phyloP scores from a whole-genome alignment of 108 stramenopile species.

The Aurantiochytrium sp. region DNA sequence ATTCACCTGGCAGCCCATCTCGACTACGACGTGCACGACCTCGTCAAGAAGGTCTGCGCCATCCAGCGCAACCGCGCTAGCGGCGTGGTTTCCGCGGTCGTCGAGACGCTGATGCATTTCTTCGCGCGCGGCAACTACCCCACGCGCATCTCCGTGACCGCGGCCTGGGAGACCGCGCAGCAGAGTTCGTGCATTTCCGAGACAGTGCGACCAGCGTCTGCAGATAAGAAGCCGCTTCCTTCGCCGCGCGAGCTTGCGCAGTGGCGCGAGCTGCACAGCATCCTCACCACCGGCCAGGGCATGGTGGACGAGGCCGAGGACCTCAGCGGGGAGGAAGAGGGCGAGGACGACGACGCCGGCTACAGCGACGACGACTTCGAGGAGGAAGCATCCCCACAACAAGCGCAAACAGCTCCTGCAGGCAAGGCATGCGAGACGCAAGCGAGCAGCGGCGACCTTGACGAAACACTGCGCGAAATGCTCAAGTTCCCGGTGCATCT shows the following conservation, averaged over 20 bases:
- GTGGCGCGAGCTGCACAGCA: neutral
- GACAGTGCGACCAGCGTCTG: neutral
- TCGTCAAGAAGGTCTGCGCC: neutral
- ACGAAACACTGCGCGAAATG: neutral
- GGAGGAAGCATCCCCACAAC: neutral
- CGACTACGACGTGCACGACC: neutral
- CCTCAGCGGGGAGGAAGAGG: neutral
- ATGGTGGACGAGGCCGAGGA: neutral
- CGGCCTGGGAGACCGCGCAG: neutral
- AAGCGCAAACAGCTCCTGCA: no score
- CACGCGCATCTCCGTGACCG: neutral
- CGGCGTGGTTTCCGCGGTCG: neutral
- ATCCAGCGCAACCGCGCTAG: no score
- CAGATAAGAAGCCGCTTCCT: neutral
- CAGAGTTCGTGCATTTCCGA: neutral
- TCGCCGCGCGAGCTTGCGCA: neutral
- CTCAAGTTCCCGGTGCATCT: neutral
- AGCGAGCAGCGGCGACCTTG: neutral
- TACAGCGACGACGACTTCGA: slow-evolving; percentile 12
- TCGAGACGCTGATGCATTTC: slow-evolving; percentile 10
- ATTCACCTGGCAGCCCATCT: neutral
- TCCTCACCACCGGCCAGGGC: neutral
- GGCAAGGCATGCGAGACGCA: neutral
- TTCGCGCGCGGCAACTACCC: slow-evolving; percentile 13
- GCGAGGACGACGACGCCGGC: neutral